Conservation (phyloP, 2,329 filamentous ascomycete species). For the Colletotrichum scovillei region DNA sequence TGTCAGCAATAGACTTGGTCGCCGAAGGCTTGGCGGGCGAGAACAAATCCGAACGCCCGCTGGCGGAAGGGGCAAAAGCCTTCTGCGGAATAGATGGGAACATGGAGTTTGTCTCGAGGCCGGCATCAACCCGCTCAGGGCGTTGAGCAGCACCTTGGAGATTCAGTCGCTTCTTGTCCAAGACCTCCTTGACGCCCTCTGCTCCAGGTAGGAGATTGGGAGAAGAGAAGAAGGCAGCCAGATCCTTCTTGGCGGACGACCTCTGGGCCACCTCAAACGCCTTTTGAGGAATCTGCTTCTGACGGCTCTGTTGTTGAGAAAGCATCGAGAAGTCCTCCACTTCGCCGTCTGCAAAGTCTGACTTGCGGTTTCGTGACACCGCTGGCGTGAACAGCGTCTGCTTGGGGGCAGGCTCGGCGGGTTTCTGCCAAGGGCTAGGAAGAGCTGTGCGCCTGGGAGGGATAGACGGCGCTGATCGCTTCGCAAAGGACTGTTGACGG, state of each 20-base stretch:
- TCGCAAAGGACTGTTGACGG: conserved; percentile 45
- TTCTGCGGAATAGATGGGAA: conserved; percentile 50
- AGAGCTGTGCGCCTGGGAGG: conserved; percentile 39
- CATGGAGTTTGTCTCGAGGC: conserved; percentile 51
- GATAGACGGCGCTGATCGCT: conserved; percentile 37
- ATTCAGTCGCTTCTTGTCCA: conserved; percentile 31
- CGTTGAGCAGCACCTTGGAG: conserved; percentile 23
- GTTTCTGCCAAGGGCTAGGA: conserved; percentile 54
- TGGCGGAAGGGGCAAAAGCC: conserved; percentile 46
- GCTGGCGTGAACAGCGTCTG: conserved; percentile 34
- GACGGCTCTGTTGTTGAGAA: conserved; percentile 41
- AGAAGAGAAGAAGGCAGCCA: conserved; percentile 69
- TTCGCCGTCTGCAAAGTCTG: conserved; percentile 35
- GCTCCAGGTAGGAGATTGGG: conserved; percentile 54
- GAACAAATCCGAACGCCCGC: conserved; percentile 47
- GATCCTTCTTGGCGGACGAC: conserved; percentile 45
- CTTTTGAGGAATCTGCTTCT: conserved; percentile 27
- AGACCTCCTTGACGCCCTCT: conserved; percentile 29
- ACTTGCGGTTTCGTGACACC: neutral
- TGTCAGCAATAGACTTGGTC: conserved; percentile 1
- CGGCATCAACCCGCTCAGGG: conserved; percentile 34
- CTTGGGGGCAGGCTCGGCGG: conserved; percentile 35
- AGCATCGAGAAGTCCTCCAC: conserved; percentile 59
- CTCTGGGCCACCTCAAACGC: conserved; percentile 5
- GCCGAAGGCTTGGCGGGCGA: conserved; percentile 45